A percentile compares a stretch with the other conserved stretches of the same genome.
phyloP scores from a whole-genome alignment of 2,329 filamentous ascomycete genomes.

The Calonectria pseudoturangicola region DNA sequence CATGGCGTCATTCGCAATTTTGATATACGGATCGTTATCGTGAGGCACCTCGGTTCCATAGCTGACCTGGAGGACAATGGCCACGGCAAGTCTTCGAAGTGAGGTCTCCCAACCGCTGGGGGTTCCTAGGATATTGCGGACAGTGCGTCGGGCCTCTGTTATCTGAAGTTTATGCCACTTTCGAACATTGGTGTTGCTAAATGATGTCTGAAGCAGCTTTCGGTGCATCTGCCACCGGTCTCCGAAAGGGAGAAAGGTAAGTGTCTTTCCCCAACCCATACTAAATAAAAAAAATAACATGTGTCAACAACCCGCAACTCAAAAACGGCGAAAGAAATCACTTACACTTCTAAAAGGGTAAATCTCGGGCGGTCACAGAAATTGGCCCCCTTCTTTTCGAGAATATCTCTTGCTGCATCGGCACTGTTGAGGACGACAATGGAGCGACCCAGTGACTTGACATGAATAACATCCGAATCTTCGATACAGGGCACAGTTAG shows the following conservation, averaged over 20 bases:
- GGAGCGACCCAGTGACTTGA: constrained; percentile 56
- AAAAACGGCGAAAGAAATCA: background rate
- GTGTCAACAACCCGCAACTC: constrained; percentile 16
- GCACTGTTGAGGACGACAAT: constrained; percentile 56
- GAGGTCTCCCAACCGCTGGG: constrained; percentile 53
- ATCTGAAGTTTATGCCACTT: constrained; percentile 53
- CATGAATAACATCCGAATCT: constrained; percentile 59
- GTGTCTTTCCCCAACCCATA: constrained; percentile 68
- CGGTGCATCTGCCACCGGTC: constrained; percentile 65
- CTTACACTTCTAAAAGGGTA: constrained; percentile 60
- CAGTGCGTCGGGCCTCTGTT: constrained; percentile 48
- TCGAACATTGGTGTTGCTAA: constrained; percentile 61
- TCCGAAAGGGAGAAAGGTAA: constrained; percentile 67
- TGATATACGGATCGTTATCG: constrained; percentile 56
- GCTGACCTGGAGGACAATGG: constrained; percentile 58
- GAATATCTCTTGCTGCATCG: constrained; percentile 62
- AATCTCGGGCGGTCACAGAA: constrained; percentile 67
- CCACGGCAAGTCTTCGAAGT: constrained; percentile 56
- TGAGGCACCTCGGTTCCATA: constrained; percentile 56
- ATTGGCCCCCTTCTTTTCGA: constrained; percentile 65
- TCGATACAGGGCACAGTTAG: constrained; percentile 22
- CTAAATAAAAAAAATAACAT: constrained; percentile 36
- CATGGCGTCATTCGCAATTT: constrained; percentile 57
- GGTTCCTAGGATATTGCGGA: constrained; percentile 46
- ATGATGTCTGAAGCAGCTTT: constrained; percentile 64